Base-by-base conservation (phyloP, 306 rosid genomes). In the Mucuna pruriens region DNA sequence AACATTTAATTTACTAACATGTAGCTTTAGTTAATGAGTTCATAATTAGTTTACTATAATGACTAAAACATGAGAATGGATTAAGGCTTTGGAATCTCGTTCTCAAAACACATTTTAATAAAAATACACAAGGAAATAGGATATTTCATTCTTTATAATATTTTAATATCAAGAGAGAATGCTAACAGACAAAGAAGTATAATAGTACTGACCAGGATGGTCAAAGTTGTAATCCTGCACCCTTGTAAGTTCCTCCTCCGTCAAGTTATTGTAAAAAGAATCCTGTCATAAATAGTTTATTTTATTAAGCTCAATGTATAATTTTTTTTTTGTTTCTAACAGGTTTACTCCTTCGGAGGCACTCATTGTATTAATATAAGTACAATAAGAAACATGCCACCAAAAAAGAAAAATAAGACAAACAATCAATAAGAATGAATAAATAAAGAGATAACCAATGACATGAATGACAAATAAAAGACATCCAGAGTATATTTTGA, bases 221-320 rank as follows among this genome's bases (percentile, higher is more conserved):
- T 96, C 99, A 85, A 96, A 96, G 88, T 96, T 96, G 93, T 89
- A 96, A 78, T 93, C 99, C 17, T 91, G 90, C 58, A 96, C 99
- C 78, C 84, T 76, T 33, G 71, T 79, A 75, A 86, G 97, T 83
- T 90, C 98, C 81, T 93, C 97, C 29, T 85, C 85, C 0, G 89
- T 89, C 86, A 96, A 86, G 84, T 85, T 86, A 84, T 90, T 89
- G 88, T 96, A 96, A 86, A 96, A 96, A 39, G 98, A 96, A 89
- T 92, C 99, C 99, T 96, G 90, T 54, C 71, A 78, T 48, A 81
- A 40, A 62, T 80, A 71, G 51, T 34, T 66, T 42, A 80, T 75
- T 5, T 34, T 36, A 70, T 71, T 57, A 54, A 20, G 74, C 57
- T 23, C 11, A 26, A 36, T 62, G 61, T 33, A n/a, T n/a, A n/a